A percentile compares a stretch with the other conserved stretches of the same genome.
Conservation (phyloP, 345 rosid species). For the Camelina hispida region DNA sequence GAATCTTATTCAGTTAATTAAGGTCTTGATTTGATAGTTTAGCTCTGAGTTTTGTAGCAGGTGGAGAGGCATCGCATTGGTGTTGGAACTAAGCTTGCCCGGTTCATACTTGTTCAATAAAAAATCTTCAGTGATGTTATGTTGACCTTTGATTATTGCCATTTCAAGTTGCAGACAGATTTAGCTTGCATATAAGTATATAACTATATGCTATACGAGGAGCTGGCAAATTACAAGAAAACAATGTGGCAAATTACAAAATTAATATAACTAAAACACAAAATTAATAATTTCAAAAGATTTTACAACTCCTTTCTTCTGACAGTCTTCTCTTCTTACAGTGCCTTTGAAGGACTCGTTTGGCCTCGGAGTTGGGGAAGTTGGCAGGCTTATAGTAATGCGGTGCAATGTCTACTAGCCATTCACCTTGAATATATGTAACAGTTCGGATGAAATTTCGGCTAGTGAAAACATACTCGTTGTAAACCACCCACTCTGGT, state of each 20-base stretch:
- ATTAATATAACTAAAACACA: not conserved
- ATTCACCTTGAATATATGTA: slow-evolving; percentile 77
- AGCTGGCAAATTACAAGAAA: slow-evolving; percentile 53
- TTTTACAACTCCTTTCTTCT: not conserved
- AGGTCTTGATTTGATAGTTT: slow-evolving; percentile 21
- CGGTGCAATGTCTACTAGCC: slow-evolving; percentile 41
- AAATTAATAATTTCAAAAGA: not conserved
- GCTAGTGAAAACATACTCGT: slow-evolving; percentile 44
- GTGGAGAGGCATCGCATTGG: slow-evolving; percentile 9
- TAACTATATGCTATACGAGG: slow-evolving; percentile 8
- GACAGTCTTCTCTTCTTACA: not conserved
- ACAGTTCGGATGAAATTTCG: slow-evolving; percentile 83
- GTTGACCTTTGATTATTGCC: too few species aligned
- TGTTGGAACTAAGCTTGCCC: not conserved
- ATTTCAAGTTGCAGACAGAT: too few species aligned
- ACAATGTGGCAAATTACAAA: slow-evolving; percentile 9
- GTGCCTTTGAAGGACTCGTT: not conserved
- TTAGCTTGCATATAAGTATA: too few species aligned
- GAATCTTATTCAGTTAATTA: slow-evolving; percentile 68
- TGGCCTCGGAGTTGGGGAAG: not conserved
- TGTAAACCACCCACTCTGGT: slow-evolving; percentile 88
- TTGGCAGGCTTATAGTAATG: not conserved
- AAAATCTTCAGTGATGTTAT: too few species aligned
- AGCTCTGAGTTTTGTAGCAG: slow-evolving; percentile 46
- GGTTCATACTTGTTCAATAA: too few species aligned